Base-by-base conservation (phyloP, 805 yeast species). In the Teunomyces panamensis region DNA sequence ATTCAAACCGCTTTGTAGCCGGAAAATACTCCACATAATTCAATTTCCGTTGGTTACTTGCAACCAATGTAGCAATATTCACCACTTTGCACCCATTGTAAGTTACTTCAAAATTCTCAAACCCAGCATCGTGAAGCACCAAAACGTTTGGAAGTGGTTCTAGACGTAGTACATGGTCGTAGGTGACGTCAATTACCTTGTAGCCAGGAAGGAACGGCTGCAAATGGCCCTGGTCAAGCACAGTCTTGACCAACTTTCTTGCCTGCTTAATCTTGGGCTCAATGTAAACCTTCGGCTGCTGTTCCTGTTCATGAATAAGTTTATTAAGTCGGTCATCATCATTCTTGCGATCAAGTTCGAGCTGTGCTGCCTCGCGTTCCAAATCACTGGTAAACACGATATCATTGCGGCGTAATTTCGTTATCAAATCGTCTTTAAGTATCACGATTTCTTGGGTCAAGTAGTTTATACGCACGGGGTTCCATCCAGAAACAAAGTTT, bases 141-240 rank as follows among this genome's bases (percentile, higher is more conserved):
- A 59, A 63, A 5, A 65, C 72, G 4, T 84, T 78, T 0, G 99
- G 99, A 39, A 90, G 68, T 1, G 97, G 98, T 39, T 84, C 79
- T 44, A 94, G 63, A 17, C 85, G 74, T 51, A 92, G 69, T 4
- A 81, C 69, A 54, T 83, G 83, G 60, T 89, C 96, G 56, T 79
- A 78, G 49, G 83, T 84, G 72, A 95, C 80, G 16, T 80, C 69
- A 1, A 88, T 73, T 0, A 95, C 87, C 50, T 88, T 77, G 26
- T 80, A 67, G 17, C 73, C 65, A 14, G 72, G 65, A 2, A 82
- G 68, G 59, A 91, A 89, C 9, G 99, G 99, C 29, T 94, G 86
- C 41, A 94, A 63, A 59, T 82, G 86, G 0, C 94, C 94, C 66
- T 94, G 99, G 59, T 89, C 96, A 9, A 94, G 65, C 0, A 94